A percentile compares a stretch with the other conserved stretches of the same genome.
phyloP scores from a whole-genome alignment of 495 filamentous ascomycete species.

The Parmelia sp. region DNA sequence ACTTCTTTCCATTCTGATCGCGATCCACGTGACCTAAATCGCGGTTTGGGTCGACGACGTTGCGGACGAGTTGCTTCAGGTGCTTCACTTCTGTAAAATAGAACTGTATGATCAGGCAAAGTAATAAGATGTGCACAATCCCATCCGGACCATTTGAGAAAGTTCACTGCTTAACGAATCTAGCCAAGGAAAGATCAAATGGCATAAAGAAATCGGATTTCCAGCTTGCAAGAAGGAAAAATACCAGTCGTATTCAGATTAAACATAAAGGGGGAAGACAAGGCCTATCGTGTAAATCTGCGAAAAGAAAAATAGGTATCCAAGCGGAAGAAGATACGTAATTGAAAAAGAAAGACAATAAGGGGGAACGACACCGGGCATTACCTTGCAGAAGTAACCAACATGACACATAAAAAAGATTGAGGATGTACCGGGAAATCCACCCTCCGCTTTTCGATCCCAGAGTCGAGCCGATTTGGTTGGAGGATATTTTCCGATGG shows the following conservation, averaged over 20 bases:
- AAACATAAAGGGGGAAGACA: not conserved
- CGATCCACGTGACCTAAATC: slow-evolving; percentile 77
- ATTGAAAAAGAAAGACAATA: slow-evolving; percentile 3
- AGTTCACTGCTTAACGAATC: not conserved
- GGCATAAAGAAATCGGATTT: not conserved
- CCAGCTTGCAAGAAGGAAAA: not conserved
- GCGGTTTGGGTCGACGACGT: slow-evolving; percentile 70
- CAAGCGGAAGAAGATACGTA: not conserved
- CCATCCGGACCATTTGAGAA: not conserved
- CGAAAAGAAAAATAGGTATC: too few relatives aligned
- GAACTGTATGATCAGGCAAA: slow-evolving; percentile 5
- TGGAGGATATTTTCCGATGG: slow-evolving; percentile 18
- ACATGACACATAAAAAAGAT: not conserved
- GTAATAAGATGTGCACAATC: not conserved
- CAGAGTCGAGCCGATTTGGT: slow-evolving; percentile 56
- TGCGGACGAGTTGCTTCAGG: slow-evolving; percentile 81
- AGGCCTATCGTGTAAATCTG: not conserved
- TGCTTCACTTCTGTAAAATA: slow-evolving; percentile 63
- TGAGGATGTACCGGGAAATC: slow-evolving; percentile 69
- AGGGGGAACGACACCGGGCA: not conserved
- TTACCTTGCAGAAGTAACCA: not conserved
- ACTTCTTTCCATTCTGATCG: slow-evolving; percentile 10
- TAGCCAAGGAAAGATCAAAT: not conserved
- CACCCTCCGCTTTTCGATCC: slow-evolving; percentile 83
- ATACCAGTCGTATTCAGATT: not conserved